These are phyloP conservation scores for Vanderwaltozyma polyspora DNA, from an alignment of 805 yeast genomes.

Conservation along the genomic window DNA sequence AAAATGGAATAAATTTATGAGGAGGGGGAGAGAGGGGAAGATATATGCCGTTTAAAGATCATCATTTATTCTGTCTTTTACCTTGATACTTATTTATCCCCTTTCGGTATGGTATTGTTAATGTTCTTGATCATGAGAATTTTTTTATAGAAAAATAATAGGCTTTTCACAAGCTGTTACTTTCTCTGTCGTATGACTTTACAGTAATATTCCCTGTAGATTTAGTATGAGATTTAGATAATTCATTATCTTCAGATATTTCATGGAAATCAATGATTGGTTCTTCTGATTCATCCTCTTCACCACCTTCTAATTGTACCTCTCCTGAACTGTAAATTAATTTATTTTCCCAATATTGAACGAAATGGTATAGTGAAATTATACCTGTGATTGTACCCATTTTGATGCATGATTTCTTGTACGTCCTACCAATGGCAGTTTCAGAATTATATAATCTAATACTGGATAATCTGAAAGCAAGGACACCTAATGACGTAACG, in stretches of 20 bases:
- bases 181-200: no score
- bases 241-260: not conserved
- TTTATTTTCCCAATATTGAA: not conserved
- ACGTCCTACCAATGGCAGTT: slow-evolving; percentile 1
- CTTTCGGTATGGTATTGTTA: no score
- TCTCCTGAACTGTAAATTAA: not conserved
- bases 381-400: slow-evolving; percentile 8
- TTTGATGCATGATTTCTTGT: slow-evolving; percentile 2
- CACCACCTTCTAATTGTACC: not conserved
- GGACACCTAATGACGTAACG: slow-evolving; percentile 40
- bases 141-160: no score
- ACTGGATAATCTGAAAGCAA: slow-evolving; percentile 36
- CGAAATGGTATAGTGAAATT: slow-evolving; percentile 29
- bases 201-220: no score
- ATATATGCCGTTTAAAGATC: no score
- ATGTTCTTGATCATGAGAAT: no score
- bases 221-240: no score
- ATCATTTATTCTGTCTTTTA: no score
- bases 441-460: slow-evolving; percentile 12
- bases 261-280: not conserved
- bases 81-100: no score
- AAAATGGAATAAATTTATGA: no score
- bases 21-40: no score
- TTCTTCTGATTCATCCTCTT: not conserved
- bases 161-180: no score